Evolutionary conservation across 148 eudicot species (phyloP).

Genomic region (Camellia sinensis): DNA sequence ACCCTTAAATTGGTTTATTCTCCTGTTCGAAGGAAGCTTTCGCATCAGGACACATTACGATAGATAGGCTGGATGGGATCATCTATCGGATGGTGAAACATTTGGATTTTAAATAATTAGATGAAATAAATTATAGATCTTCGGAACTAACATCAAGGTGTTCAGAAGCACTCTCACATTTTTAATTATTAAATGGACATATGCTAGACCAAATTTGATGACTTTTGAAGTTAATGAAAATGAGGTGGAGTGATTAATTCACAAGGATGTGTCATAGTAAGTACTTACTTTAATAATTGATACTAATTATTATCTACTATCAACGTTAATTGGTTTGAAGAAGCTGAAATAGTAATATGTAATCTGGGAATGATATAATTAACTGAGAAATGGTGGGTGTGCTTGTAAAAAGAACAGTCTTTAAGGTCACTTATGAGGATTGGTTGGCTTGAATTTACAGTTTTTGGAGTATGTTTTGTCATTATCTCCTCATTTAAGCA

Average conservation of each 20-base stretch:
- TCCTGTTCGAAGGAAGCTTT: no score
- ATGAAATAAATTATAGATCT: not conserved
- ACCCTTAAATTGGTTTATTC: no score
- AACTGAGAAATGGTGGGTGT: not conserved
- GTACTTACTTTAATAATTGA: not conserved
- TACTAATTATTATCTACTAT: not conserved
- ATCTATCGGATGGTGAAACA: not conserved
- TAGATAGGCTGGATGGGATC: no score
- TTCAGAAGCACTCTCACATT: not conserved
- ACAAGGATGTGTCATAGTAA: not conserved
- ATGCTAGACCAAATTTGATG: not conserved
- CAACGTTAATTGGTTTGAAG: not conserved
- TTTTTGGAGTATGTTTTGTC: not conserved
- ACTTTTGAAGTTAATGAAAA: not conserved
- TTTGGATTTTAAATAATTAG: not conserved
- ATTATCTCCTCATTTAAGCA: not conserved
- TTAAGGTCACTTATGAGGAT: not conserved
- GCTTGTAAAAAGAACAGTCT: not conserved
- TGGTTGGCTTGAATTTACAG: not conserved
- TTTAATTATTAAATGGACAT: not conserved
- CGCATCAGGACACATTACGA: no score
- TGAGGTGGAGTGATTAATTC: not conserved
- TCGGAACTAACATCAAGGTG: not conserved
- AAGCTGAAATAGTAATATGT: not conserved
- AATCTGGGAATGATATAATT: not conserved